Evolutionary conservation across 2,329 filamentous ascomycete species (phyloP).

Genomic region (Colletotrichum theobromicola): DNA sequence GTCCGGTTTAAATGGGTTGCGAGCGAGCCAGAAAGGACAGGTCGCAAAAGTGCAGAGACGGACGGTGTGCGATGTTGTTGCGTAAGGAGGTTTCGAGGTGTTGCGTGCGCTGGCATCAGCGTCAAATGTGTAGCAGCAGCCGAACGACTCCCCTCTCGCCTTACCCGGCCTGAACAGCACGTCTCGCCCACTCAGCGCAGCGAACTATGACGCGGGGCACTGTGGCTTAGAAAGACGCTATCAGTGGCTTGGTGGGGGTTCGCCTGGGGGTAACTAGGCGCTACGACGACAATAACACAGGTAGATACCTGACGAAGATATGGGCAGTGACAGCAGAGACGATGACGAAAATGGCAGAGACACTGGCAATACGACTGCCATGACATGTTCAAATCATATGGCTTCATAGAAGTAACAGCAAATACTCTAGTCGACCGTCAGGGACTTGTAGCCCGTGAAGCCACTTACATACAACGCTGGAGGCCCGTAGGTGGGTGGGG

Average conservation of each 20-base stretch:
- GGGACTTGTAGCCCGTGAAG: too few species aligned
- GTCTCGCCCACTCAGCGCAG: neutral
- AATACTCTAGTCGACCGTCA: too few species aligned
- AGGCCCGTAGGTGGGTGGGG: too few species aligned
- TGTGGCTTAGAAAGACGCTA: constrained; percentile 9
- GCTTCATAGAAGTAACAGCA: too few species aligned
- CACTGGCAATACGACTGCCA: too few species aligned
- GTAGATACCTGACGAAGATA: too few species aligned
- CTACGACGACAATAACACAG: too few species aligned
- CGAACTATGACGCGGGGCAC: constrained; percentile 16
- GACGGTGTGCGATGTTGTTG: neutral
- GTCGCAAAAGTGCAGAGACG: neutral
- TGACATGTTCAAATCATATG: too few species aligned
- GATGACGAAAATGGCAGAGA: too few species aligned
- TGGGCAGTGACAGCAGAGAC: too few species aligned
- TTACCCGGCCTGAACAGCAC: neutral
- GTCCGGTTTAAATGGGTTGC: neutral
- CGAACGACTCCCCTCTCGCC: neutral
- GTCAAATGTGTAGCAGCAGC: constrained; percentile 8
- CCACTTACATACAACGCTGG: too few species aligned
- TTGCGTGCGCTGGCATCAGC: constrained; percentile 4
- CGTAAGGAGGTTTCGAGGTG: neutral
- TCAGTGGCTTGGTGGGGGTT: neutral
- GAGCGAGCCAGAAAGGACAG: neutral
- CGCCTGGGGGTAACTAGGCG: neutral